Percentiles rank a stretch among this genome's conserved stretches.
These are phyloP conservation scores for Penicillium sp. DNA, from an alignment of 2,329 filamentous ascomycete genomes.

Conservation along the genomic window DNA sequence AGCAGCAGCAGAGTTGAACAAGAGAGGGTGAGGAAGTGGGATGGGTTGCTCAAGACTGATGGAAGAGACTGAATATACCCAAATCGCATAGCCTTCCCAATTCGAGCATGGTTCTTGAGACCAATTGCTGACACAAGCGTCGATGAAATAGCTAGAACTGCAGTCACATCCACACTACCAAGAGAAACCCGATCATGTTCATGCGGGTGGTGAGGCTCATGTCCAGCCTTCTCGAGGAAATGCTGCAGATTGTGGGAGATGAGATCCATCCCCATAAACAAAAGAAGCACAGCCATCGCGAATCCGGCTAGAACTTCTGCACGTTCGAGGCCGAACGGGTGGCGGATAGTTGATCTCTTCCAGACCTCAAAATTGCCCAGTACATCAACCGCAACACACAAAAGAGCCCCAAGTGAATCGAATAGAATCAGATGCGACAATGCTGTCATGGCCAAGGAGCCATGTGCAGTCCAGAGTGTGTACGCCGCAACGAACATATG, in stretches of 20 bases:
- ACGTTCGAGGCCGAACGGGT: constrained; percentile 85
- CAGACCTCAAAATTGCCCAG: constrained; percentile 96
- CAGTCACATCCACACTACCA: constrained; percentile 72
- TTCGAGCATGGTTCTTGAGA: constrained; percentile 81
- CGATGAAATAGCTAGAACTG: constrained; percentile 68
- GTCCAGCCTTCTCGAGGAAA: constrained; percentile 68
- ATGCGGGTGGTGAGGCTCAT: constrained; percentile 64
- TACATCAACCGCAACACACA: constrained; percentile 87
- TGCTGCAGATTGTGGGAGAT: constrained; percentile 91
- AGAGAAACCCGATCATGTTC: constrained; percentile 59
- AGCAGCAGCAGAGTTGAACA: constrained; percentile 73
- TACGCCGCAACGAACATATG: constrained; percentile 75
- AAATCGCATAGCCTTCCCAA: constrained; percentile 83
- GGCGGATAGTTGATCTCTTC: constrained; percentile 81
- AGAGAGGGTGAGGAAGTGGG: constrained; percentile 84
- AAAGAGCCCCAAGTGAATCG: constrained; percentile 80
- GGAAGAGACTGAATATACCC: constrained; percentile 73
- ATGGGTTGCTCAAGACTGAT: constrained; percentile 83
- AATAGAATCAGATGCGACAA: constrained; percentile 90
- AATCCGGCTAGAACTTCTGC: constrained; percentile 92
- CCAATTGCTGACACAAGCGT: constrained; percentile 80
- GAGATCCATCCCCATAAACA: constrained; percentile 96
- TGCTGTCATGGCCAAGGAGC: constrained; percentile 81
- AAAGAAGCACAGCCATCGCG: constrained; percentile 85
- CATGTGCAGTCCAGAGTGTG: constrained; percentile 75